phyloP scores from a whole-genome alignment of 2,329 filamentous ascomycete species.

The Cercospora zeina region DNA sequence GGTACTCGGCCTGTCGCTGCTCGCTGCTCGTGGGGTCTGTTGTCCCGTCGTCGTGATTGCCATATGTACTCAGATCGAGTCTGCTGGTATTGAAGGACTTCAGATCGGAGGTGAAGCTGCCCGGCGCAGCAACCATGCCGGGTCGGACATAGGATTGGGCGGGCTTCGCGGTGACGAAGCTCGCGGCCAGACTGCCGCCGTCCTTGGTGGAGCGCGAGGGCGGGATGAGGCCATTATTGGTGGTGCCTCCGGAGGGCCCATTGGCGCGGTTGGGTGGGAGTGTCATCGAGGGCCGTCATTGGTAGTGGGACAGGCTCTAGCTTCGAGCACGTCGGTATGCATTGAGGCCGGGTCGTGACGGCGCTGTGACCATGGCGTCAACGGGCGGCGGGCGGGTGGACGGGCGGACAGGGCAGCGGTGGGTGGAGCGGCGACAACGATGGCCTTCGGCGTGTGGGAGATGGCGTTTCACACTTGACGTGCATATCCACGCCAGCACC shows the following conservation, averaged over 20 bases:
- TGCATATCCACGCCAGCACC: constrained; percentile 6
- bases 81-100: constrained; percentile 67
- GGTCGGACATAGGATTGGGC: constrained; percentile 68
- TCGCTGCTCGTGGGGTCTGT: constrained; percentile 60
- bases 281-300: constrained; percentile 33
- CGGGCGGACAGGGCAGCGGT: background rate
- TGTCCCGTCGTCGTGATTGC: constrained; percentile 62
- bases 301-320: constrained; percentile 22
- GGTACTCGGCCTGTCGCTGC: constrained; percentile 71
- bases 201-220: constrained; percentile 51
- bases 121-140: constrained; percentile 47
- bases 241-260: constrained; percentile 36
- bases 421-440: background rate
- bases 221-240: constrained; percentile 43
- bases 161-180: constrained; percentile 56
- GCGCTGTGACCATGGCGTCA: constrained; percentile 11
- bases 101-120: constrained; percentile 87
- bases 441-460: background rate
- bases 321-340: constrained; percentile 28
- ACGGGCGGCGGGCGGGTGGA: background rate
- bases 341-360: constrained; percentile 25
- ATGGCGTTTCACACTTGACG: constrained; percentile 6
- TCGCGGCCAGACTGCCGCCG: constrained; percentile 57
- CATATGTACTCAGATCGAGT: constrained; percentile 59
- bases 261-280: constrained; percentile 35